These are phyloP conservation scores for Neonectria ditissima DNA, from an alignment of 2,329 filamentous ascomycete genomes.

Conservation along the genomic window DNA sequence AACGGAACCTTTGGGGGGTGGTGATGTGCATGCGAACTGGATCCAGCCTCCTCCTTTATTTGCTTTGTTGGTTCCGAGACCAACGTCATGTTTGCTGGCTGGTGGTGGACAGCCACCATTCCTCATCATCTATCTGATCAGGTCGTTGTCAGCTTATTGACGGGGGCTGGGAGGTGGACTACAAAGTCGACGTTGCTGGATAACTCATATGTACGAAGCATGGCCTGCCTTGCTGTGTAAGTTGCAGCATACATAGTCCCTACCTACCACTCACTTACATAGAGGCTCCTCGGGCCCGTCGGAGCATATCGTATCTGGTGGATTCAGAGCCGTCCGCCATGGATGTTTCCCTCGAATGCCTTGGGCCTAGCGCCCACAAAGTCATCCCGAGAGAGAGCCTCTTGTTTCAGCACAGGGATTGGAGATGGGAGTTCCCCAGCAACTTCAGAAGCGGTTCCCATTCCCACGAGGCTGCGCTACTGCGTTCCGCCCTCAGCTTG, in stretches of 20 bases:
- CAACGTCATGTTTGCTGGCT: too few relatives aligned
- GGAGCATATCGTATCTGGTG: conserved; percentile 16
- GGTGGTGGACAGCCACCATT: conserved; percentile 9
- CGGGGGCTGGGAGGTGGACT: background rate
- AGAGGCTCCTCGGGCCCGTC: background rate
- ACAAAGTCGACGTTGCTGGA: background rate
- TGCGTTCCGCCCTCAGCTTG: conserved; percentile 31
- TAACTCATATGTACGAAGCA: background rate
- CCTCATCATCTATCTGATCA: background rate
- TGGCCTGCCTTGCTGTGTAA: background rate
- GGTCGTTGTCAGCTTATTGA: conserved; percentile 4
- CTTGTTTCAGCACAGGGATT: conserved; percentile 45
- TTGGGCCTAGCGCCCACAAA: conserved; percentile 26
- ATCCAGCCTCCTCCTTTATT: conserved; percentile 4
- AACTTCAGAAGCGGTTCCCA: conserved; percentile 18
- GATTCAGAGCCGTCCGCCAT: conserved; percentile 26
- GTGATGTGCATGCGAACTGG: conserved; percentile 13
- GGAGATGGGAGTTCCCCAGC: conserved; percentile 29
- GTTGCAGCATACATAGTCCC: background rate
- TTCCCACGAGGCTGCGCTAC: conserved; percentile 35
- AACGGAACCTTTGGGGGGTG: conserved; percentile 17
- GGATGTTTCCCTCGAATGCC: conserved; percentile 24
- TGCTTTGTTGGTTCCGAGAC: background rate
- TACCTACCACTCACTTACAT: background rate
- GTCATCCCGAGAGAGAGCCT: conserved; percentile 38